These are phyloP conservation scores for Mortierella sp. DNA, from an alignment of 371 early-diverging fungal species.

Conservation along the genomic window DNA sequence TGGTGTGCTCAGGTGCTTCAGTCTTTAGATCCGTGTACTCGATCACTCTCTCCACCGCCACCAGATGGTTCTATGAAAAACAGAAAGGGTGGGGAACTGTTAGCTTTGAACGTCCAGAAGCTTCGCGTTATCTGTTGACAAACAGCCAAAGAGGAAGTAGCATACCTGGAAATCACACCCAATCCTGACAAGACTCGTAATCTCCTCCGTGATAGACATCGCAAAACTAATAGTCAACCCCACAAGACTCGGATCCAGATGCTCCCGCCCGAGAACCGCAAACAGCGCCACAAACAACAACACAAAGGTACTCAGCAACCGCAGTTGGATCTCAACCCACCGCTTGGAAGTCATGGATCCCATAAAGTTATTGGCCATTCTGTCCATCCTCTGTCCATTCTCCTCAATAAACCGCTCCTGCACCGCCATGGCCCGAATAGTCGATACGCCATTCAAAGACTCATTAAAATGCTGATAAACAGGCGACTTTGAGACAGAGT, in stretches of 20 bases:
- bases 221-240: slow-evolving; percentile 94
- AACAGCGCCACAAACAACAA: slow-evolving; percentile 76
- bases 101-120: background rate
- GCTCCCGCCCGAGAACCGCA: slow-evolving; percentile 67
- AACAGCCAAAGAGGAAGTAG: background rate
- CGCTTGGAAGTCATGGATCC: slow-evolving; percentile 86
- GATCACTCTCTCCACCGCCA: slow-evolving; percentile 88
- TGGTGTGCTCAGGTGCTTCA: slow-evolving; percentile 62
- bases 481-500: slow-evolving; percentile 86
- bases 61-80: slow-evolving; percentile 73
- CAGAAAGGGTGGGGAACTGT: background rate
- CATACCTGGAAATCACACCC: slow-evolving; percentile 77
- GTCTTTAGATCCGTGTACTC: slow-evolving; percentile 86
- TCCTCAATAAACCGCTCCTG: slow-evolving; percentile 78
- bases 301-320: slow-evolving; percentile 77
- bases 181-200: slow-evolving; percentile 90
- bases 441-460: slow-evolving; percentile 78
- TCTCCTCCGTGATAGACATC: slow-evolving; percentile 81
- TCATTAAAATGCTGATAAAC: slow-evolving; percentile 90
- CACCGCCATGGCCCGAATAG: slow-evolving; percentile 89
- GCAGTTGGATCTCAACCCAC: slow-evolving; percentile 94
- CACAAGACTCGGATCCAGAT: slow-evolving; percentile 80
- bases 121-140: too few relatives aligned
- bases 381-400: slow-evolving; percentile 83
- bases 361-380: slow-evolving; percentile 85